Conservation (phyloP, 2,329 filamentous ascomycete species). For the Penicillium sp. region DNA sequence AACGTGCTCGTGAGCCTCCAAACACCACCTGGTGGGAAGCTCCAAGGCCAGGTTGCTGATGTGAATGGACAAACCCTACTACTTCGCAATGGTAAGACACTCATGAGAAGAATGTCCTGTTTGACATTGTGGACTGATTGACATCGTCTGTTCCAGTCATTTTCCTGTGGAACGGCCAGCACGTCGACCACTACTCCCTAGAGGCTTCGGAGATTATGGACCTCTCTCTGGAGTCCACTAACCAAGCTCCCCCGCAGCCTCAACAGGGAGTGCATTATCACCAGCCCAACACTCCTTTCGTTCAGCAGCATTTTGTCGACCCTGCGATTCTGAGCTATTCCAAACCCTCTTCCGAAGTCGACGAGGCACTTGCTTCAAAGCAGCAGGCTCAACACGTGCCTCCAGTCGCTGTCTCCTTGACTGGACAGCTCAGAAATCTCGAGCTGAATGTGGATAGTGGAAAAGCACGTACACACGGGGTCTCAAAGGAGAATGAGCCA, state of each 20-base stretch:
- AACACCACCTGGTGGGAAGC: conserved; percentile 57
- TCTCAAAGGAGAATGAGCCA: conserved; percentile 14
- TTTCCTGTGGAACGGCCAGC: conserved; percentile 49
- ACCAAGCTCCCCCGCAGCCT: conserved; percentile 14
- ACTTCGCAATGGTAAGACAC: conserved; percentile 63
- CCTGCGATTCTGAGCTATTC: conserved; percentile 73
- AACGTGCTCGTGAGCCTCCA: conserved; percentile 69
- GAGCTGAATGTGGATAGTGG: conserved; percentile 30
- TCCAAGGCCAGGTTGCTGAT: conserved; percentile 66
- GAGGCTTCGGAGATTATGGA: conserved; percentile 57
- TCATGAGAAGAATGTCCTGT: not conserved
- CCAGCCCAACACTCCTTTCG: conserved; percentile 27
- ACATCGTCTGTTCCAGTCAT: conserved; percentile 40
- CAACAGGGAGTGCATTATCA: conserved; percentile 12
- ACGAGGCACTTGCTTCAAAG: conserved; percentile 19
- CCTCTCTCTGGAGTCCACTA: conserved; percentile 36
- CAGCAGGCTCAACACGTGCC: conserved; percentile 15
- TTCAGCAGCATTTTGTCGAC: conserved; percentile 60
- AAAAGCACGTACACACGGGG: conserved; percentile 9
- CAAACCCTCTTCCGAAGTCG: conserved; percentile 24
- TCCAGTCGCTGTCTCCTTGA: conserved; percentile 37
- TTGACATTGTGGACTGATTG: not conserved
- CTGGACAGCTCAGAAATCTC: conserved; percentile 44
- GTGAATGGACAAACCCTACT: conserved; percentile 66
- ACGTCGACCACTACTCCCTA: conserved; percentile 51